Base-by-base conservation (phyloP, 495 filamentous ascomycete species). In the Usnea hakonensis region DNA sequence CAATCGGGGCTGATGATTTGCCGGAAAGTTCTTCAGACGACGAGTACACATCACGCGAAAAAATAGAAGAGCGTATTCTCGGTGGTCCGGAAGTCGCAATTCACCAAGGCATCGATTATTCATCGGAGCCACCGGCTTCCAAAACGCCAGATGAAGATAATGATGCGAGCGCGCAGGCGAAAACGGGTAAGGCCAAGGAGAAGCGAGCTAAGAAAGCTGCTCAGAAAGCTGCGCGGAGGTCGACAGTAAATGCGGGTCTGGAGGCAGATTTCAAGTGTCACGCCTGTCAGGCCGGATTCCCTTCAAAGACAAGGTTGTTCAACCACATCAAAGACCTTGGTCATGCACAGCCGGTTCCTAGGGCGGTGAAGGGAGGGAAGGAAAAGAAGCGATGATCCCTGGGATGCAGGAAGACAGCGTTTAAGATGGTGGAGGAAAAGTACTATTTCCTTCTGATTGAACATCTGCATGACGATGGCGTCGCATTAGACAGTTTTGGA, bases 141-240 rank as follows among this genome's bases (percentile, higher is more conserved):
- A 61, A 64, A 5, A 30, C 66, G 11, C 50, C 70, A 9, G 48
- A 58, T 36, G 70, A 74, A 16, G 56, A 64, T 9, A 60, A 66
- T 52, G 61, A 62, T 59, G 61, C 26, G 48, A 58, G 67, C 58
- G 50, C 69, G 17, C 64, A 61, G 40, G 78, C 73, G 60, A 90
- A 88, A 66, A 43, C 89, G 3, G 92, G 94, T 30, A 96, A 92
- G 72, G 94, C 94, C 11, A 96, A 93, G 70, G 82, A 88, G 63
- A 96, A 90, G 71, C 82, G 89, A 48, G 87, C 89, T 44, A 96
- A 91, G 72, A 90, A 84, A 68, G 87, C 87, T 21, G 87, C 88
- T 33, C 81, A 84, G 38, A 74, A 81, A 68, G 87, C 87, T 21
- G 87, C 88, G 32, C 81, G 84, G 38, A 74, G 81, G 60, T 78